Conservation (phyloP, 2,329 filamentous ascomycete genomes). For the Clonostachys byssicola region DNA sequence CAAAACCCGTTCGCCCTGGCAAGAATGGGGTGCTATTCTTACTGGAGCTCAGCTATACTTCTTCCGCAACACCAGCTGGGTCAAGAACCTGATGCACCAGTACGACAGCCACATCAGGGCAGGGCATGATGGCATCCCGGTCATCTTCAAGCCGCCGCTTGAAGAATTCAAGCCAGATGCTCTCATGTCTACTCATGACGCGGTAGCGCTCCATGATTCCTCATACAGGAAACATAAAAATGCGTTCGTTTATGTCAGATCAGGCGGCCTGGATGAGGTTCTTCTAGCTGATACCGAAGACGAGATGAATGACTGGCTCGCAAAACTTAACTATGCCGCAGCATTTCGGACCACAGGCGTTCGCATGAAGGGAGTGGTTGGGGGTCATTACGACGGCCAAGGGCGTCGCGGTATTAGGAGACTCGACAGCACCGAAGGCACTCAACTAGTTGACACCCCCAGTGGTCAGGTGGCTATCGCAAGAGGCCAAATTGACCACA, state of each 20-base stretch:
- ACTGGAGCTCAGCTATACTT: slow-evolving; percentile 97
- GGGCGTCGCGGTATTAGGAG: slow-evolving; percentile 67
- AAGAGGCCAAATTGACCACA: slow-evolving; percentile 69
- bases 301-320: slow-evolving; percentile 95
- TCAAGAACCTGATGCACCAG: slow-evolving; percentile 86
- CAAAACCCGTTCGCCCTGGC: slow-evolving; percentile 92
- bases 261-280: slow-evolving; percentile 83
- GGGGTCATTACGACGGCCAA: slow-evolving; percentile 81
- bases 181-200: slow-evolving; percentile 88
- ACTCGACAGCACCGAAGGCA: slow-evolving; percentile 58
- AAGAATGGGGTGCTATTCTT: slow-evolving; percentile 95
- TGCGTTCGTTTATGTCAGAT: slow-evolving; percentile 85
- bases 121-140: slow-evolving; percentile 69
- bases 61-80: slow-evolving; percentile 90
- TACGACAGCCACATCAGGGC: slow-evolving; percentile 78
- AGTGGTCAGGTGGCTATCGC: slow-evolving; percentile 71
- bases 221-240: slow-evolving; percentile 95
- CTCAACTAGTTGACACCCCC: slow-evolving; percentile 61
- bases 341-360: slow-evolving; percentile 91
- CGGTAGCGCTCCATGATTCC: slow-evolving; percentile 80
- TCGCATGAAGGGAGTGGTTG: slow-evolving; percentile 81
- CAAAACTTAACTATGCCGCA: slow-evolving; percentile 92
- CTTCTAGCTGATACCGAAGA: slow-evolving; percentile 85
- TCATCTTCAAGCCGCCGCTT: slow-evolving; percentile 87
- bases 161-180: slow-evolving; percentile 91